Percentiles rank a stretch among this genome's conserved stretches.
Evolutionary conservation across 1,284 basidiomycete genomes (phyloP).

Genomic region (Cerrena zonata): DNA sequence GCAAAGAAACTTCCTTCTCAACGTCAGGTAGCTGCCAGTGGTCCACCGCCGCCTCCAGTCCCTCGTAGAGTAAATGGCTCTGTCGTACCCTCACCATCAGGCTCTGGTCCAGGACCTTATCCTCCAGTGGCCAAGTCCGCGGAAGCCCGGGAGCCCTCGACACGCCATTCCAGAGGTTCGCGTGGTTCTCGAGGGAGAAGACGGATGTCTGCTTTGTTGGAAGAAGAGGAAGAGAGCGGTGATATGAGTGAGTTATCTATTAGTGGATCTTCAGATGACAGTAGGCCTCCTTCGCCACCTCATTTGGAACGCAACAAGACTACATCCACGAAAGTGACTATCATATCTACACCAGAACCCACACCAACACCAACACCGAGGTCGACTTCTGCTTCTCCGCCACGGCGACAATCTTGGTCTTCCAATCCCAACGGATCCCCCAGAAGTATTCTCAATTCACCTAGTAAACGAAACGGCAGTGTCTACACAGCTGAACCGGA

Average conservation of each 20-base stretch:
- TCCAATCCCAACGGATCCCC: not conserved
- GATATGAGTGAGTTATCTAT: conserved; percentile 20
- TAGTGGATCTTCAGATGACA: conserved; percentile 23
- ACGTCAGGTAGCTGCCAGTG: not conserved
- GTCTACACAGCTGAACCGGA: conserved; percentile 14
- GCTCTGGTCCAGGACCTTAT: conserved; percentile 8
- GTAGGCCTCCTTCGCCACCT: conserved; percentile 23
- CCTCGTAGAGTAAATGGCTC: conserved; percentile 13
- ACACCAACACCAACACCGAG: not conserved
- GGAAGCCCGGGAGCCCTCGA: conserved; percentile 12
- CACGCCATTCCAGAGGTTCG: conserved; percentile 5
- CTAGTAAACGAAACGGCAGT: conserved; percentile 8
- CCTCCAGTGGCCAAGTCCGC: conserved; percentile 13
- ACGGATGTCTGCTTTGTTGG: conserved; percentile 40
- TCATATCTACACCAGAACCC: conserved; percentile 1
- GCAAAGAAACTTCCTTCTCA: not conserved
- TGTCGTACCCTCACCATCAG: not conserved
- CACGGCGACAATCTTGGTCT: not conserved
- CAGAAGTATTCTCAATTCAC: not conserved
- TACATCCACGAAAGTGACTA: conserved; percentile 10
- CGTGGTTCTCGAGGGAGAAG: conserved; percentile 14
- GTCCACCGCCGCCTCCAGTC: not conserved
- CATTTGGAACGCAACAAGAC: conserved; percentile 15
- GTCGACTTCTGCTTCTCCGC: conserved; percentile 3
- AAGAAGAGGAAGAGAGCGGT: conserved; percentile 35